Conservation (phyloP, 179 eudicot genomes). For the Beta corolliflora region DNA sequence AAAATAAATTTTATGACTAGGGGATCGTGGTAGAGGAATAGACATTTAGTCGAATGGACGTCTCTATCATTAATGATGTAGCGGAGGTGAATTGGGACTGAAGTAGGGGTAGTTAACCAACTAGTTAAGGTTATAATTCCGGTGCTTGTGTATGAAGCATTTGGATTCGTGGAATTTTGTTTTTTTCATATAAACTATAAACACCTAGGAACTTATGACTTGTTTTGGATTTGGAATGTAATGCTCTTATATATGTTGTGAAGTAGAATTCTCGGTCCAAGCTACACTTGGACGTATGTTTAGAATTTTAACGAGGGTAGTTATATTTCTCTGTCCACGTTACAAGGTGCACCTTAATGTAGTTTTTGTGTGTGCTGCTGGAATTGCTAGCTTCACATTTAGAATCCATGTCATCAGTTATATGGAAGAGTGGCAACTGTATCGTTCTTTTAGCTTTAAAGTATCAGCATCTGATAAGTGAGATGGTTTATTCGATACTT, state of each 20-base stretch:
- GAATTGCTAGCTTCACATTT: neutral
- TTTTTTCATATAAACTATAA: neutral
- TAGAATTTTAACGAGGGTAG: neutral
- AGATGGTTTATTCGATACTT: neutral
- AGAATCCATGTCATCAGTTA: neutral
- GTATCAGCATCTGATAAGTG: neutral
- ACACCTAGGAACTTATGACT: neutral
- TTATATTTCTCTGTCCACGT: neutral
- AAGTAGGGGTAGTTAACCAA: neutral
- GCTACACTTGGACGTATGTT: neutral
- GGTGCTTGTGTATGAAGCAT: neutral
- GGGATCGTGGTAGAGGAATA: neutral
- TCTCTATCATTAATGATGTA: neutral
- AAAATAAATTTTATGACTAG: neutral
- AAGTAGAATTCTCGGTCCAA: neutral
- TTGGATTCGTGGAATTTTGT: neutral
- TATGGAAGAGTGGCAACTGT: neutral
- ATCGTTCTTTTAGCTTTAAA: neutral
- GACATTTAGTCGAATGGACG: neutral
- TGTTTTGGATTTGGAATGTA: too few relatives aligned
- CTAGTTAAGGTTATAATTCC: neutral
- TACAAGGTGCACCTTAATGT: neutral
- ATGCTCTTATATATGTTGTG: too few relatives aligned
- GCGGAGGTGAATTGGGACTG: neutral
- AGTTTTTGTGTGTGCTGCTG: neutral